These are phyloP conservation scores for Drechslerella dactyloides DNA, from an alignment of 2,329 filamentous ascomycete genomes.

Conservation along the genomic window DNA sequence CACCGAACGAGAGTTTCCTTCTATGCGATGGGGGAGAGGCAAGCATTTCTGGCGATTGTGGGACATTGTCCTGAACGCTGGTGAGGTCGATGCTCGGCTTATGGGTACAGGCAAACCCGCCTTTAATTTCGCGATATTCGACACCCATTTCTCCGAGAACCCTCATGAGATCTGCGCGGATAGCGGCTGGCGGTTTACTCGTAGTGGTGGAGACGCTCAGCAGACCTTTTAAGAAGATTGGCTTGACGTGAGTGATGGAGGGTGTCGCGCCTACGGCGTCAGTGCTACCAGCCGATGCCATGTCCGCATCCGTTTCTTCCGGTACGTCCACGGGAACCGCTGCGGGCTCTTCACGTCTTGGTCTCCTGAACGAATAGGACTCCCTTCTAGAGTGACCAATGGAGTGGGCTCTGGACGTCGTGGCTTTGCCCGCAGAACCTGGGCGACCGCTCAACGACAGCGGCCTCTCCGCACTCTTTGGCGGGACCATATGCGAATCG, in stretches of 20 bases:
- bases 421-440: conserved; percentile 49
- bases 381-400: conserved; percentile 87
- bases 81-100: conserved; percentile 86
- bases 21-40: conserved; percentile 55
- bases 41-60: conserved; percentile 54
- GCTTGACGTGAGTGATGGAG: conserved; percentile 80
- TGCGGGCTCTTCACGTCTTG: conserved; percentile 72
- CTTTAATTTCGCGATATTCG: conserved; percentile 89
- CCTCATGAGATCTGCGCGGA: conserved; percentile 86
- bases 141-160: conserved; percentile 86
- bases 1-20: conserved; percentile 55
- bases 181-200: conserved; percentile 83
- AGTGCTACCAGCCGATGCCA: conserved; percentile 64
- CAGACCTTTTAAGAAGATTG: conserved; percentile 91
- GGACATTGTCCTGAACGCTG: conserved; percentile 68
- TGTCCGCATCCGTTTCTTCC: conserved; percentile 86
- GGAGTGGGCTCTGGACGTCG: conserved; percentile 72
- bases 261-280: conserved; percentile 60
- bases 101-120: conserved; percentile 88
- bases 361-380: conserved; percentile 85
- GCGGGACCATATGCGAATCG: conserved; percentile 54
- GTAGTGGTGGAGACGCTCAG: conserved; percentile 98
- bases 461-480: conserved; percentile 52
- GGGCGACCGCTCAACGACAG: conserved; percentile 49
- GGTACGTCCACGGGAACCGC: conserved; percentile 71